Base-by-base conservation (phyloP, 805 yeast species). In the Schwanniomyces polymorphus region DNA sequence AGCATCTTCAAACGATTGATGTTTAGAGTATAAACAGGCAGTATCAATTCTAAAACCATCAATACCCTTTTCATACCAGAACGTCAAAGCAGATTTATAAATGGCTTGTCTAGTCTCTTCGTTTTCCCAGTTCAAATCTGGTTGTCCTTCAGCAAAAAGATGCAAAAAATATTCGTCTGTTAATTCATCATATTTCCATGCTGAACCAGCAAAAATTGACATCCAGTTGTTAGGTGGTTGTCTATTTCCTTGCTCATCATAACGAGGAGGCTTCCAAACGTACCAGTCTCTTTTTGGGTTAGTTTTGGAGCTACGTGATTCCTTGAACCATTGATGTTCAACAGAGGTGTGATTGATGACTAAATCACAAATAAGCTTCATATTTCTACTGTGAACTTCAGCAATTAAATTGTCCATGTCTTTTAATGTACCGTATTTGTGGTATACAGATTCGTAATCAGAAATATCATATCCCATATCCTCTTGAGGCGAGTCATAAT, bases 381-480 rank as follows among this genome's bases (percentile, higher is more conserved):
- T 71, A 31, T 76, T 82, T 34, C 82, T 63, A 38, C 66, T 56
- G 57, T 81, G 83, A 34, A 68, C 53, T 50, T 70, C 81, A 12
- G 63, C 61, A 50, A 81, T 74, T 60, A 81, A 69, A 23, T 58
- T 51, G 53, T 78, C 78, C 72, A 78, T 74, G 53, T 79, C 83
- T 49, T 75, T 75, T 61, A 79, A 59, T 10, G 82, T 72, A 31
- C 86, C 86, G 59, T 78, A 81, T 49, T 68, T 66, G 11, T 77
- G 75, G 60, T 80, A 74, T 33, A 81, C 73, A 18, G 61, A 70
- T 59, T 78, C 73, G 63, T 81, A 81, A 61, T 81, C 75, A 16
- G 78, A 63, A 55, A 81, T 78, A 54, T 81, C 85, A 58, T 80
- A 81, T 4, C 86, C 86, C 85, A 81, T 80, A 58, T 81, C 86